Percentiles rank a stretch among this genome's conserved stretches.
These are phyloP conservation scores for Umbilicus rupestris DNA, from an alignment of 164 flowering plant species.

Conservation along the genomic window DNA sequence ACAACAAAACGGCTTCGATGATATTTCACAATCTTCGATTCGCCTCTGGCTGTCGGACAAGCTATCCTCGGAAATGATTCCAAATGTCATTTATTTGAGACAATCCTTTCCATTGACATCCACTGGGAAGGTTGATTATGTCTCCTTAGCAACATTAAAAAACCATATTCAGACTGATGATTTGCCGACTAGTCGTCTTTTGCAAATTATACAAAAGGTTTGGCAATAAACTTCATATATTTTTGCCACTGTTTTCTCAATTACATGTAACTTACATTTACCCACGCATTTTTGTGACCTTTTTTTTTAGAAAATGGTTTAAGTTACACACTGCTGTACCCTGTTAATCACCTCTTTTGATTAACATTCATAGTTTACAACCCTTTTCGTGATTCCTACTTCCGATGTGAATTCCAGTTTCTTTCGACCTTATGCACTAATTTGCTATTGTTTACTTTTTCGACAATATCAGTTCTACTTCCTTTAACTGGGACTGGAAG, in stretches of 20 bases:
- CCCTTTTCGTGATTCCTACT: neutral
- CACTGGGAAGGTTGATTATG: conserved; percentile 75
- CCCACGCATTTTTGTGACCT: neutral
- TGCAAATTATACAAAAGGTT: conserved; percentile 54
- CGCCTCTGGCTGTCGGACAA: conserved; percentile 53
- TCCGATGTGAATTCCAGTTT: too few species aligned
- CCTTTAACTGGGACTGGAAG: too few species aligned
- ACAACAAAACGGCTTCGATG: conserved; percentile 16
- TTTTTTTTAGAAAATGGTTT: neutral
- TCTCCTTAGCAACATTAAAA: conserved; percentile 22
- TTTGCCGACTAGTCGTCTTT: conserved; percentile 12
- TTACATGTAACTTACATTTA: neutral
- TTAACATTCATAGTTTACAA: neutral
- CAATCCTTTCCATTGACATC: conserved; percentile 63
- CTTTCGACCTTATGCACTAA: too few species aligned
- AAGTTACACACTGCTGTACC: neutral
- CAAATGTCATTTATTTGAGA: conserved; percentile 29
- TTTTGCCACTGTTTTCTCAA: neutral
- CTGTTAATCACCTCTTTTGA: too few species aligned
- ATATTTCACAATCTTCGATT: conserved; percentile 27
- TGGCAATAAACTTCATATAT: conserved; percentile 7
- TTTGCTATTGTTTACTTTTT: too few species aligned
- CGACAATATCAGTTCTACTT: too few species aligned
- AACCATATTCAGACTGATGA: conserved; percentile 14
- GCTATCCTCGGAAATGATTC: conserved; percentile 58